Base-by-base conservation (phyloP, 2,329 filamentous ascomycete genomes). In the Madurella mycetomatis region DNA sequence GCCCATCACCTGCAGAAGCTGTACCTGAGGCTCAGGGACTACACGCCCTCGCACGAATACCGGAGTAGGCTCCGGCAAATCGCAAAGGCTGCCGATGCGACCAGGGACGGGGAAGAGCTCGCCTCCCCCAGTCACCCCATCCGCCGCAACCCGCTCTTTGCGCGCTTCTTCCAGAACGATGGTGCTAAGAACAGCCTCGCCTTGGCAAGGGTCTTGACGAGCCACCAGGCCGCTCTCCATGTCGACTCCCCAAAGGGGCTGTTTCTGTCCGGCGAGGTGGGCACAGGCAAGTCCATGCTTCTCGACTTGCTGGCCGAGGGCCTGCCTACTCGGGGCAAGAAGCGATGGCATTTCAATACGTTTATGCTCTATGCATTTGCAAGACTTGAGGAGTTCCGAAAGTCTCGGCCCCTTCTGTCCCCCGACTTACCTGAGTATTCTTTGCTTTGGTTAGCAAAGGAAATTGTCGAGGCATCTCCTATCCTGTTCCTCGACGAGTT, bases 241-340 rank as follows among this genome's bases (percentile, higher is more conserved):
- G 78, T 92, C 46, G 77, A 88, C 62, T 90, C 86, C 0, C 89
- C 89, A 0, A 82, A 79, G 61, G 89, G 89, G 0, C 72, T 94
- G 15, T 85, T 92, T 65, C 76, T 94, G 0, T 89, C 90, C 25
- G 88, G 89, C 7, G 88, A 91, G 65, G 89, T 94, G 1, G 89
- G 89, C 11, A 90, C 87, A 0, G 88, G 89, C 13, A 94, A 94
- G 68, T 88, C 84, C 5, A 91, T 94, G 87, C 78, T 94, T n/a
- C 78, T 92, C 13, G 88, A 92, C 64, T 73, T 94, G 0, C 82
- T 94, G n/a, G 87, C 87, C 13, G 85, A 90, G 49, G 87, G 86
- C 48, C 71, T 94, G 4, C 89, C 89, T 1, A 90, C 83, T 15
- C 74, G 77, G 43, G 85, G 84, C 64, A 92, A 92, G 73, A 77